Base-by-base conservation (phyloP, 1,284 basidiomycete species). In the Sphagnurus paluster region DNA sequence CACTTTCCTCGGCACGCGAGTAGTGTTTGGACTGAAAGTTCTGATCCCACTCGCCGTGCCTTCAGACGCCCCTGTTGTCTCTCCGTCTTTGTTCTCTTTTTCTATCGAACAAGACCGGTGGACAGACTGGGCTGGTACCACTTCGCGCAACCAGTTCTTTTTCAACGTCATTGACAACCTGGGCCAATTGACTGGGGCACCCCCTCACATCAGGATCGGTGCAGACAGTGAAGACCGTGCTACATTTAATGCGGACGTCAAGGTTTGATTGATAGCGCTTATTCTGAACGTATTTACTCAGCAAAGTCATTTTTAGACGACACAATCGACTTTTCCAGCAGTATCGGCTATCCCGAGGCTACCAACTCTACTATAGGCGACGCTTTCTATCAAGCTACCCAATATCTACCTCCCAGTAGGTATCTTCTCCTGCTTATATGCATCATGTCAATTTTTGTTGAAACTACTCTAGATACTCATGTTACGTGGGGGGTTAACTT, bases 401-500 rank as follows among this genome's bases (percentile, higher is more conserved):
- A 70, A 23, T 78, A 79, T 55, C 71, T 87, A 33, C 82, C 80
- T 17, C 53, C 63, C 6, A 70, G 78, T 75, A 54, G 46, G 62
- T n/a, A n/a, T n/a, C n/a, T 6, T 10, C 2, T n/a, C 21, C 7
- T 5, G n/a, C n/a, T n/a, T n/a, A n/a, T n/a, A n/a, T n/a, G n/a
- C n/a, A n/a, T n/a, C n/a, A n/a, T n/a, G n/a, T 35, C 4, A n/a
- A 20, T 32, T 16, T 19, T 14, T 4, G 23, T 50, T 8, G 17
- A 40, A 23, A 25, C n/a, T 33, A 32, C 29, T n/a, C 19, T 28
- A 77, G 77, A 74, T 11, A 82, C 80, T 4, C 74, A 70, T 53
- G 79, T 84, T 52, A 79, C 70, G 13, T 87, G 81, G 81, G 86
- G 84, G 17, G 69, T 87, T 39, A 86, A 87, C 60, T 64, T 87